Evolutionary conservation across 768 basidiomycete species (phyloP).

Genomic region (Zangia roseola): DNA sequence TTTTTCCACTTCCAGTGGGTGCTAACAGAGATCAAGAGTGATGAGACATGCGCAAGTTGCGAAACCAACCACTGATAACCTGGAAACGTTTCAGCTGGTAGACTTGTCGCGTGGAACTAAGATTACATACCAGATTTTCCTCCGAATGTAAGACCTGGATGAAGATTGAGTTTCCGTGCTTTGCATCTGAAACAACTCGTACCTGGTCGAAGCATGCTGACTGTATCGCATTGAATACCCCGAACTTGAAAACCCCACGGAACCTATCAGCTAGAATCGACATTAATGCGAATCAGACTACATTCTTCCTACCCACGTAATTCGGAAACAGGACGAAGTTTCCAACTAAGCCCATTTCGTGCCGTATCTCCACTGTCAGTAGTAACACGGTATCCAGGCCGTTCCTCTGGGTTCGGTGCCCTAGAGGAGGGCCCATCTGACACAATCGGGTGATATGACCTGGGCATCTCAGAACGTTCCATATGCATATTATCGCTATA

Average conservation of each 20-base stretch:
- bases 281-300: constrained; percentile 3
- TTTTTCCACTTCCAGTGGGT: constrained; percentile 96
- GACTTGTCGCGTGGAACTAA: background rate
- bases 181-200: constrained; percentile 2
- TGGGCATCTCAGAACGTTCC: background rate
- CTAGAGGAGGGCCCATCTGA: background rate
- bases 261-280: constrained; percentile 68
- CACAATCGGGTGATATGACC: background rate
- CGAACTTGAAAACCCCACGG: constrained; percentile 81
- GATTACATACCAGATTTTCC: constrained; percentile 58
- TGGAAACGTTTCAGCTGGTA: constrained; percentile 28
- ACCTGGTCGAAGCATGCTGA: constrained; percentile 79
- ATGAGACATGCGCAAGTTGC: background rate
- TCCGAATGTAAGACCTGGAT: constrained; percentile 54
- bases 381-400: background rate
- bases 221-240: constrained; percentile 90
- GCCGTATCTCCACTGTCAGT: constrained; percentile 17
- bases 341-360: constrained; percentile 44
- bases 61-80: constrained; percentile 66
- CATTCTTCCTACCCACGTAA: constrained; percentile 49
- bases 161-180: background rate
- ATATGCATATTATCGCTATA: background rate
- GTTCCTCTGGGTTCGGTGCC: background rate
- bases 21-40: constrained; percentile 44
- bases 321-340: constrained; percentile 67